These are phyloP conservation scores for Arachnopeziza araneosa DNA, from an alignment of 2,329 filamentous ascomycete genomes.

Conservation along the genomic window DNA sequence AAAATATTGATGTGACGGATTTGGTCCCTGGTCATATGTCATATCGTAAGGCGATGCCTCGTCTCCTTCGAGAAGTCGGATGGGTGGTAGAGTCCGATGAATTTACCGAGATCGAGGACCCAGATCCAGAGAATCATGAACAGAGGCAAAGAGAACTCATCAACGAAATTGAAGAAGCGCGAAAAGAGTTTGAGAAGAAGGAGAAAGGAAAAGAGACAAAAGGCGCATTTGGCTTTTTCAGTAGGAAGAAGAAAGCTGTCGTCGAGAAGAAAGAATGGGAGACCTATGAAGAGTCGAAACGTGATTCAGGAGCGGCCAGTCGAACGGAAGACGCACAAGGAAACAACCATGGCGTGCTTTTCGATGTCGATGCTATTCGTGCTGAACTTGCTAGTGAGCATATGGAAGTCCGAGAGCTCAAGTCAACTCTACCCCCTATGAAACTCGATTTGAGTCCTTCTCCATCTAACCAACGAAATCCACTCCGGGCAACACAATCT, in stretches of 20 bases:
- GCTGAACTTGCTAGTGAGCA: constrained; percentile 61
- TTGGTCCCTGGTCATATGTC: constrained; percentile 92
- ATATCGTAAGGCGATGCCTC: constrained; percentile 88
- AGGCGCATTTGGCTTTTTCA: constrained; percentile 69
- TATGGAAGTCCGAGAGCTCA: constrained; percentile 69
- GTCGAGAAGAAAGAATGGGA: constrained; percentile 86
- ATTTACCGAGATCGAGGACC: constrained; percentile 94
- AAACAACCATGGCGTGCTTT: constrained; percentile 56
- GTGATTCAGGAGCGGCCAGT: constrained; percentile 31
- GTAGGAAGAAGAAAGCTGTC: constrained; percentile 66
- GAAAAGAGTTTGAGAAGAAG: constrained; percentile 78
- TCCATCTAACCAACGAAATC: constrained; percentile 16
- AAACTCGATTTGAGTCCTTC: constrained; percentile 55
- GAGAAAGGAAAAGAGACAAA: constrained; percentile 54
- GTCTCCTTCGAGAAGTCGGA: constrained; percentile 77
- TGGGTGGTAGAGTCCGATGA: constrained; percentile 92
- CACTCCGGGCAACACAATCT: constrained; percentile 43
- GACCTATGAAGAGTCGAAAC: constrained; percentile 73
- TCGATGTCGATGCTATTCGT: constrained; percentile 92
- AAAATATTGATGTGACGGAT: constrained; percentile 85
- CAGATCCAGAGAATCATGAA: constrained; percentile 88
- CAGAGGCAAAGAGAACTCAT: constrained; percentile 88
- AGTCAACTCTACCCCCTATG: constrained; percentile 86
- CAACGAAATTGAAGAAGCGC: constrained; percentile 91
- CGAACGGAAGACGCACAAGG: constrained; percentile 26